Evolutionary conservation across 1,284 basidiomycete species (phyloP), one percentile per base, ranked within the genome.

Genomic region (Melampsora larici-populina): DNA sequence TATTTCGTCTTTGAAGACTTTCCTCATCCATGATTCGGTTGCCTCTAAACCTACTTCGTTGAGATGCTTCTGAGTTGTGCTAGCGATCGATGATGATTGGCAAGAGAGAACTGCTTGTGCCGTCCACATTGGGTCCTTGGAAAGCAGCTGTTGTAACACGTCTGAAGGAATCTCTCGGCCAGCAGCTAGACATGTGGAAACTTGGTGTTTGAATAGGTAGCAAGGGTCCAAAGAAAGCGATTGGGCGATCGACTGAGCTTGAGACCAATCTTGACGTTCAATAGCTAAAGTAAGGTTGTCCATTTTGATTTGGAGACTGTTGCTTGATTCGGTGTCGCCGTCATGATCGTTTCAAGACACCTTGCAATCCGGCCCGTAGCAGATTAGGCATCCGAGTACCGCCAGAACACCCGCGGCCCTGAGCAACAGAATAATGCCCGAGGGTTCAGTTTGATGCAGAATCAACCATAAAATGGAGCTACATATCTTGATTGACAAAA

Each of bases 211-310:
- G 55, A 24, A 29, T 24, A 58, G 7, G 29, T 58, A 5, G 21
- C 21, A 58, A 8, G 55, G 55, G 55, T 58, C 55, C 29, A 58
- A 24, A 29, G 55, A 58, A 9, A 58, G 11, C 29, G 55, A 58
- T n/a, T 58, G 55, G 17, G 55, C 9, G 55, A 58, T 58, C n/a
- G 55, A 24, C 4, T 58, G 55, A 58, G 55, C 55, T 58, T 58
- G 17, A 58, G 55, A 58, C 55, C 55, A 58, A 58, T 58, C 55
- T 58, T 58, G 55, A 58, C 29, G 55, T 58, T 58, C 55, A 29
- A 58, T 58, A 29, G 55, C 55, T 58, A 21, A n/a, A 24, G 55
- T 58, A 21, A 58, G 55, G n/a, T n/a, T 24, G n/a, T 58, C 55
- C 55, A 58, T 58, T 58, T 46, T 13, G 43, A 46, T 46, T 13